Evolutionary conservation across 1,284 basidiomycete species (phyloP).

Genomic region (Mycena citricolor): DNA sequence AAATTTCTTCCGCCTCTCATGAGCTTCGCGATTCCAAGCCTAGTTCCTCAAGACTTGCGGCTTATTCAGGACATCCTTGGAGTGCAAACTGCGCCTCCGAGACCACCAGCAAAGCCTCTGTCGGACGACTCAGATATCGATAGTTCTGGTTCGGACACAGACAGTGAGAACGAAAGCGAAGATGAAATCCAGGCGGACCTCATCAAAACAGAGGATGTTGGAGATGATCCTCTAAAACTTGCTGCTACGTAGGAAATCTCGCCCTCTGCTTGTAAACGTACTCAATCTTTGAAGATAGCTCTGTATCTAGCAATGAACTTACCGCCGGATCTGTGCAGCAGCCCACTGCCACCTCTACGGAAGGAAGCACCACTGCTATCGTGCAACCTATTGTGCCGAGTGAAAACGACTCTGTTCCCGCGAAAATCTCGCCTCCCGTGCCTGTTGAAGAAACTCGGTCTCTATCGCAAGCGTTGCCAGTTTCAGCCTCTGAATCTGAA

Average conservation of each 20-base stretch:
- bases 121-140: slow-evolving; percentile 38
- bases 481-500: slow-evolving; percentile 41
- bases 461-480: too few species aligned
- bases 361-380: too few species aligned
- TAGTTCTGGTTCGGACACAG: too few species aligned
- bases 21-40: slow-evolving; percentile 60
- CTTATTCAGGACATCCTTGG: slow-evolving; percentile 69
- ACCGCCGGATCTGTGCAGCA: too few species aligned
- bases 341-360: too few species aligned
- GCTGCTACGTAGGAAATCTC: too few species aligned
- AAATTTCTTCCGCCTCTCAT: slow-evolving; percentile 26
- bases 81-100: slow-evolving; percentile 20
- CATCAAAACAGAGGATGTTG: slow-evolving; percentile 19
- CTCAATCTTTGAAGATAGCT: too few species aligned
- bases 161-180: slow-evolving; percentile 55
- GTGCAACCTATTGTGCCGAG: too few species aligned
- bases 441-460: too few species aligned
- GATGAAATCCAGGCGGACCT: slow-evolving; percentile 64
- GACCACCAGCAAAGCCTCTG: slow-evolving; percentile 20
- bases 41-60: slow-evolving; percentile 67
- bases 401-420: slow-evolving; percentile 25
- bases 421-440: too few species aligned
- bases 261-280: too few species aligned
- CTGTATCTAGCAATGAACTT: slow-evolving; percentile 4
- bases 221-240: slow-evolving; percentile 12